phyloP scores from a whole-genome alignment of 306 rosid species.

The Cucumis melo region DNA sequence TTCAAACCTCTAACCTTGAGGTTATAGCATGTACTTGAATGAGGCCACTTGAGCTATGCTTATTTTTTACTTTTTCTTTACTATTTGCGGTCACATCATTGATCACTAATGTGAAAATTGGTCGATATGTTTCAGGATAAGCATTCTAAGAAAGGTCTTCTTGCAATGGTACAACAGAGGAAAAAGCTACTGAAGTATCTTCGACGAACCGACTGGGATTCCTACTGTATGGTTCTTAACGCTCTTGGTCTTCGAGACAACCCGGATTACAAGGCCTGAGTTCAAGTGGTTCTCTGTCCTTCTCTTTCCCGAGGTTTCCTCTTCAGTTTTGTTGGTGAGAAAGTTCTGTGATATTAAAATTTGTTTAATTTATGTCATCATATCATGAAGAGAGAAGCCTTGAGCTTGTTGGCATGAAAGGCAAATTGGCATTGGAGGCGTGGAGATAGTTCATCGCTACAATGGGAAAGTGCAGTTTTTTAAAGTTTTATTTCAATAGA shows the following conservation, averaged over 20 bases:
- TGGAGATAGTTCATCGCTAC: background rate
- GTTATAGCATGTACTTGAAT: no score
- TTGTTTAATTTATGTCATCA: background rate
- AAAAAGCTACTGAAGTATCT: constrained; percentile 73
- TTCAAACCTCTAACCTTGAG: no score
- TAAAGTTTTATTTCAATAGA: background rate
- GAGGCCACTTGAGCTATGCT: no score
- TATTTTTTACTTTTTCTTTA: no score
- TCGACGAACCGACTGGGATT: constrained; percentile 89
- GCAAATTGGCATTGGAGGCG: background rate
- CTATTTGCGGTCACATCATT: background rate
- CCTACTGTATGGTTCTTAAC: constrained; percentile 69
- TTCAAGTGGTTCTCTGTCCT: background rate
- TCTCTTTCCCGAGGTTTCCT: background rate
- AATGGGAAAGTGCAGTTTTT: background rate
- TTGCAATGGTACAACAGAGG: constrained; percentile 80
- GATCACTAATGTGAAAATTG: background rate
- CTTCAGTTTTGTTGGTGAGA: background rate
- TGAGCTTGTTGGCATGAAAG: background rate
- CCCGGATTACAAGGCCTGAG: constrained; percentile 41
- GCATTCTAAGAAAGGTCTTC: constrained; percentile 81
- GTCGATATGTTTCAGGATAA: constrained; percentile 39
- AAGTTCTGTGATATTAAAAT: background rate
- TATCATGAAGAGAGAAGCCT: background rate
- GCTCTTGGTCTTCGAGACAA: constrained; percentile 82